These are phyloP conservation scores for Aureoboletus auriporus DNA, from an alignment of 768 basidiomycete genomes.

Conservation along the genomic window DNA sequence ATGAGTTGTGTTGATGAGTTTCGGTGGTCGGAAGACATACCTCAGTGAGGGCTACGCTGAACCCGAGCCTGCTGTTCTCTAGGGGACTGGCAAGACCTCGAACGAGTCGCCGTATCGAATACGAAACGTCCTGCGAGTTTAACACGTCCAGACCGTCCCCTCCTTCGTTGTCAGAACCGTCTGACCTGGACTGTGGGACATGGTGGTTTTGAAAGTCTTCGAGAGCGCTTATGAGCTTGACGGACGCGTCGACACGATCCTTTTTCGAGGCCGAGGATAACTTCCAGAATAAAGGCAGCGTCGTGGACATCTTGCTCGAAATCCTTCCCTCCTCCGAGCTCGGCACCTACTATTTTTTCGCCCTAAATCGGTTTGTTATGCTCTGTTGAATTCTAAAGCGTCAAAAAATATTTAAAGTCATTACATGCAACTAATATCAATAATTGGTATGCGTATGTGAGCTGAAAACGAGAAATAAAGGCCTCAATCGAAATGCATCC, in stretches of 20 bases:
- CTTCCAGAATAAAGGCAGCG: conserved; percentile 92
- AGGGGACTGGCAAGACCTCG: conserved; percentile 88
- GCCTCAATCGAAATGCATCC: conserved; percentile 56
- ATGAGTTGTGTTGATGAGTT: conserved; percentile 3
- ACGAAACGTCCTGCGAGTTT: conserved; percentile 90
- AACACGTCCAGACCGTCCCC: conserved; percentile 54
- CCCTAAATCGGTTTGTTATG: conserved; percentile 23
- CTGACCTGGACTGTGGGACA: conserved; percentile 41
- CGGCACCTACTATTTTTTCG: not conserved
- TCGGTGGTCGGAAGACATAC: conserved; percentile 40
- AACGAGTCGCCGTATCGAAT: conserved; percentile 83
- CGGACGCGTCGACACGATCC: conserved; percentile 80
- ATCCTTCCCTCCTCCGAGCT: not conserved
- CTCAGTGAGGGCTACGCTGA: conserved; percentile 94
- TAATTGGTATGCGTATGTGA: conserved; percentile 1
- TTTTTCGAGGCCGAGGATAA: conserved; percentile 78
- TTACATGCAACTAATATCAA: conserved; percentile 5
- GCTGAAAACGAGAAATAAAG: too few species aligned
- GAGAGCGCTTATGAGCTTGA: conserved; percentile 74
- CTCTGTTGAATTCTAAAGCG: conserved; percentile 13
- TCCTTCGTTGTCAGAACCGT: conserved; percentile 40
- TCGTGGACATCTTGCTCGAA: conserved; percentile 61
- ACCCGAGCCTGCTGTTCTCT: conserved; percentile 91
- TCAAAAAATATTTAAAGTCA: not conserved
- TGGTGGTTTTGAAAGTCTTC: conserved; percentile 81